phyloP scores from a whole-genome alignment of 805 yeast species.

The Candida ascalaphidarum region DNA sequence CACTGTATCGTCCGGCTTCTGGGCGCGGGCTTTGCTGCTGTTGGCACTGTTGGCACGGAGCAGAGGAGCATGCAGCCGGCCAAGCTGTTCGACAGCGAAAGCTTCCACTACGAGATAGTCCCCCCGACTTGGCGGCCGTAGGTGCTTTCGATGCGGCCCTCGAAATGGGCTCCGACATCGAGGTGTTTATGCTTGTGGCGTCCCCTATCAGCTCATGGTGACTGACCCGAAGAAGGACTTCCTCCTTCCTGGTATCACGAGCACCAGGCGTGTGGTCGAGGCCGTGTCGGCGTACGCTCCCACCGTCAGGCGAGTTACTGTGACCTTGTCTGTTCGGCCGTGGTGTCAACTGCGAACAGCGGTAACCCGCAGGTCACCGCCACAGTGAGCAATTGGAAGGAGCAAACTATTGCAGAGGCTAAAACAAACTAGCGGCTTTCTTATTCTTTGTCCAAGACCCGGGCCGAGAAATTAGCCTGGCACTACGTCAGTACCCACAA shows the following conservation, averaged over 20 bases:
- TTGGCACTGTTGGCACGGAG: too few species aligned
- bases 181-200: not conserved
- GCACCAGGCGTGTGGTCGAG: too few species aligned
- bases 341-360: constrained; percentile 26
- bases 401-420: constrained; percentile 27
- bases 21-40: too few species aligned
- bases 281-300: constrained; percentile 36
- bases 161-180: not conserved
- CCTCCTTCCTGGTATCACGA: not conserved
- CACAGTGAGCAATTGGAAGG: constrained; percentile 31
- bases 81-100: too few species aligned
- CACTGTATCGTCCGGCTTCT: too few species aligned
- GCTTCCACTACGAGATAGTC: too few species aligned
- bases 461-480: constrained; percentile 47
- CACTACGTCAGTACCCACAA: too few species aligned
- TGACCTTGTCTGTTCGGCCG: constrained; percentile 52
- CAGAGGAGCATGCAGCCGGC: too few species aligned
- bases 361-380: constrained; percentile 17
- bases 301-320: constrained; percentile 38
- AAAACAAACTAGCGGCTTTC: constrained; percentile 27
- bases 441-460: constrained; percentile 28
- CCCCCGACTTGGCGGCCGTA: too few species aligned
- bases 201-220: not conserved
- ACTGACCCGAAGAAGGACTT: not conserved
- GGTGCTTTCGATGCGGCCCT: not conserved